phyloP scores from a whole-genome alignment of 2,329 filamentous ascomycete genomes.

The Aureobasidium sp. region DNA sequence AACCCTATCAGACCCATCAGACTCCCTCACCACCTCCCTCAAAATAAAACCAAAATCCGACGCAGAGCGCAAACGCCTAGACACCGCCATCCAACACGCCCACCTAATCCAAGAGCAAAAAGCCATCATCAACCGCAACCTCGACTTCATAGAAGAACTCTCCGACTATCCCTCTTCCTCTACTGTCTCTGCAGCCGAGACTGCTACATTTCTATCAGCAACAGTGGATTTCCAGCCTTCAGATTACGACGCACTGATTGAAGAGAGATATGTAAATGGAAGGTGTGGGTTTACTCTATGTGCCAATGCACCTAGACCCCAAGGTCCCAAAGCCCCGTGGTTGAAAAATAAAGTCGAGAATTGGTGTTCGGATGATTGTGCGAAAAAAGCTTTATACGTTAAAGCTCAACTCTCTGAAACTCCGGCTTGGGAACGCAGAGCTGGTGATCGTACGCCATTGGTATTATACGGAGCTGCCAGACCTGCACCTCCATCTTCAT shows the following conservation, averaged over 20 bases:
- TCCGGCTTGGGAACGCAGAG: conserved; percentile 73
- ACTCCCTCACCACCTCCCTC: neutral
- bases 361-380: conserved; percentile 80
- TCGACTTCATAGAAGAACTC: conserved; percentile 62
- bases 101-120: conserved; percentile 74
- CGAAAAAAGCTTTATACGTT: conserved; percentile 70
- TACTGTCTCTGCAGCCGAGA: conserved; percentile 49
- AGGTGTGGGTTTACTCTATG: conserved; percentile 83
- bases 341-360: conserved; percentile 69
- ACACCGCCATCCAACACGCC: conserved; percentile 74
- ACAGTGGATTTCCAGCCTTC: conserved; percentile 70
- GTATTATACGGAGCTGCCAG: conserved; percentile 29
- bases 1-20: neutral
- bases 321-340: conserved; percentile 44
- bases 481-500: no score
- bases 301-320: conserved; percentile 46
- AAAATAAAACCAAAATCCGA: conserved; percentile 19
- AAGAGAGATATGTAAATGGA: conserved; percentile 77
- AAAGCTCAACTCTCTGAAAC: conserved; percentile 81
- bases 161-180: conserved; percentile 52
- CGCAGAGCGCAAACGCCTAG: conserved; percentile 34
- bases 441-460: conserved; percentile 31
- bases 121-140: conserved; percentile 63
- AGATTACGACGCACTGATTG: conserved; percentile 82
- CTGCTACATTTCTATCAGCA: conserved; percentile 53